phyloP scores from a whole-genome alignment of 257 asterid genomes.

The Sherardia arvensis region DNA sequence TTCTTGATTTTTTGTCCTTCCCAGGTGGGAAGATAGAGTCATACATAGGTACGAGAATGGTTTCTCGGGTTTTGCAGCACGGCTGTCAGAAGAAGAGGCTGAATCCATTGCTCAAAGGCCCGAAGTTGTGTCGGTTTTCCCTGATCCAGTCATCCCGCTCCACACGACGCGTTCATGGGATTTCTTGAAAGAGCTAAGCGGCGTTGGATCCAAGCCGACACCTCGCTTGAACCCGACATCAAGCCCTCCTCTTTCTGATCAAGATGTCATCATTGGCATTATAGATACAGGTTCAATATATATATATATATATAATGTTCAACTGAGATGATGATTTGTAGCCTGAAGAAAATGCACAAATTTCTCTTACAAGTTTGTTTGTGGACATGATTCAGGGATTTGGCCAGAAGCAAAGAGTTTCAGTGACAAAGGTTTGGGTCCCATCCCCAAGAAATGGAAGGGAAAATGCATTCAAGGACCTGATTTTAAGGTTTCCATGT shows the following conservation, averaged over 20 bases:
- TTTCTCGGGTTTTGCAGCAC: conserved; percentile 71
- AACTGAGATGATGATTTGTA: not conserved
- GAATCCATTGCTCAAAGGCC: conserved; percentile 35
- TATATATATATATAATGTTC: too few relatives aligned
- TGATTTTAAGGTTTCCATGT: conserved; percentile 42
- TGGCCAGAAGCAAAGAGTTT: conserved; percentile 94
- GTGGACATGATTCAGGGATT: conserved; percentile 41
- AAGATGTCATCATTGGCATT: conserved; percentile 63
- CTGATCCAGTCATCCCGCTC: conserved; percentile 59
- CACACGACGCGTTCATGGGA: conserved; percentile 98
- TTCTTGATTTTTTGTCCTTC: not conserved
- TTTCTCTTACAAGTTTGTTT: not conserved
- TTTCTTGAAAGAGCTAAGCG: conserved; percentile 50
- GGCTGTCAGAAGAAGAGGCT: conserved; percentile 53
- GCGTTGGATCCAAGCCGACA: conserved; percentile 20
- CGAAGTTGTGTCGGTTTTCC: conserved; percentile 80
- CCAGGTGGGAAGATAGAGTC: conserved; percentile 46
- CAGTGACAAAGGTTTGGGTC: conserved; percentile 42
- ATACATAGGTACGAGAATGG: conserved; percentile 53
- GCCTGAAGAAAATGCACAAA: not conserved
- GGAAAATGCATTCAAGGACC: conserved; percentile 65
- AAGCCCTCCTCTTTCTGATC: conserved; percentile 24
- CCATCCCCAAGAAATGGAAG: conserved; percentile 69
- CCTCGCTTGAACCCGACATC: conserved; percentile 5
- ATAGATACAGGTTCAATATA: conserved; percentile 54